Base-by-base conservation (phyloP, 2,329 filamentous ascomycete species). In the Beauveria bassiana region DNA sequence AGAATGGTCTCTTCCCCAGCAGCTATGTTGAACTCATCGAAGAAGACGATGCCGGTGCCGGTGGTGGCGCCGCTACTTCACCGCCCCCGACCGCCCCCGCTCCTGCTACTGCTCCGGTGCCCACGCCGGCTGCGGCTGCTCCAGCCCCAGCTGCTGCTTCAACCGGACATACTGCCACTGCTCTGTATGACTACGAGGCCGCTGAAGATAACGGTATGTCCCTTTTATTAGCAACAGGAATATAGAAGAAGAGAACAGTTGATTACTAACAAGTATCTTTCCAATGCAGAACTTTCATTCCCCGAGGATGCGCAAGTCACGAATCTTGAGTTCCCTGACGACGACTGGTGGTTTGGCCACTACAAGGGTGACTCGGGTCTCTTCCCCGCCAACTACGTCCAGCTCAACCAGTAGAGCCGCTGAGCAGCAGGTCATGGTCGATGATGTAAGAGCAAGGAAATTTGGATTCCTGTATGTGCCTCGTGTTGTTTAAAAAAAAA, bases 311-410 rank as follows among this genome's bases (percentile, higher is more conserved):
- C 90, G 45, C 91, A 80, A 65, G 88, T 99, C 68, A 89, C 84
- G 31, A 83, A 89, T 70, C 79, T 99, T 66, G 91, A 97, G 78
- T 98, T 98, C 75, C 95, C 95, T 2, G 95, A 98, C 69, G 93
- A 98, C 66, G 95, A 99, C 72, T 99, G 95, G 95, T 99, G 95
- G 95, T 89, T 93, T 69, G 95, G 95, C 62, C 86, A 90, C 69
- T 96, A 89, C 74, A 81, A 86, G 28, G 92, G 92, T 56, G 83
- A 87, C 62, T 83, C 84, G 34, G 95, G 95, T 64, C 81, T 99
- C 51, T 99, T 99, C 84, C 86, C 86, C 14, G 82, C 86, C 70
- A 88, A 89, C 72, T 89, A 89, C 68, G 86, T 89, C 65, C 77
- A 86, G 72, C 74, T 87, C 59, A 75, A 85, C 67, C 65, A 71